phyloP scores from a whole-genome alignment of 2,329 filamentous ascomycete species.

The Lachnellula suecica region DNA sequence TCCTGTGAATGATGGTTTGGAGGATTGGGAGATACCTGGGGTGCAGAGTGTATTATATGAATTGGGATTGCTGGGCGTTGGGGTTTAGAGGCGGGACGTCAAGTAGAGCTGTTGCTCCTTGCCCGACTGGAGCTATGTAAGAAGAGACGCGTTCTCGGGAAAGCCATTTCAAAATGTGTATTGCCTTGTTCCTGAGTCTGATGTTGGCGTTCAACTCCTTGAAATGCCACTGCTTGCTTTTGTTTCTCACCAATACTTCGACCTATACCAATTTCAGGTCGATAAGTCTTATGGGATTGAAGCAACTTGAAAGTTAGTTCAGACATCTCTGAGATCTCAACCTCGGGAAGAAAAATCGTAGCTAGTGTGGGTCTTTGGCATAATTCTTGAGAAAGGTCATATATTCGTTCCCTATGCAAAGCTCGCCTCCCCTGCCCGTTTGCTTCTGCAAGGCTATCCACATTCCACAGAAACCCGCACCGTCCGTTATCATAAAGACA shows the following conservation, averaged over 20 bases:
- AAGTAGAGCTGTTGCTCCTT: constrained; percentile 19
- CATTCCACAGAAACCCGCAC: constrained; percentile 15
- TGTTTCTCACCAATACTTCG: too few species aligned
- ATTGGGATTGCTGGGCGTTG: constrained; percentile 17
- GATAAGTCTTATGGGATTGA: too few species aligned
- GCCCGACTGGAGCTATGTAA: background rate
- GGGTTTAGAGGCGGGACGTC: constrained; percentile 4
- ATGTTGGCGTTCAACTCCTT: too few species aligned
- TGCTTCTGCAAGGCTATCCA: constrained; percentile 23
- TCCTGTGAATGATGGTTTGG: background rate
- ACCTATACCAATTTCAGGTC: too few species aligned
- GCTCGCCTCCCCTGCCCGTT: constrained; percentile 6
- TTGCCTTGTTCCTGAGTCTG: too few species aligned
- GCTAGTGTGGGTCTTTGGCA: background rate
- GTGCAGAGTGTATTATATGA: constrained; percentile 9
- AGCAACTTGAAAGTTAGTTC: background rate
- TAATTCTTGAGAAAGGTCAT: constrained; percentile 19
- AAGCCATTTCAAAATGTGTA: too few species aligned
- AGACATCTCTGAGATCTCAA: background rate
- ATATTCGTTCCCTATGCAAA: constrained; percentile 30
- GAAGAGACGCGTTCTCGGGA: background rate
- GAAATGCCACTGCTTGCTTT: too few species aligned
- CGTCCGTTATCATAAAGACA: constrained; percentile 21
- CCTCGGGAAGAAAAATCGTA: background rate
- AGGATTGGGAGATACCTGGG: background rate